Percentiles rank a stretch among this genome's conserved stretches.
These are phyloP conservation scores for Leccinum ochraceum DNA, from an alignment of 768 basidiomycete species.

Conservation along the genomic window DNA sequence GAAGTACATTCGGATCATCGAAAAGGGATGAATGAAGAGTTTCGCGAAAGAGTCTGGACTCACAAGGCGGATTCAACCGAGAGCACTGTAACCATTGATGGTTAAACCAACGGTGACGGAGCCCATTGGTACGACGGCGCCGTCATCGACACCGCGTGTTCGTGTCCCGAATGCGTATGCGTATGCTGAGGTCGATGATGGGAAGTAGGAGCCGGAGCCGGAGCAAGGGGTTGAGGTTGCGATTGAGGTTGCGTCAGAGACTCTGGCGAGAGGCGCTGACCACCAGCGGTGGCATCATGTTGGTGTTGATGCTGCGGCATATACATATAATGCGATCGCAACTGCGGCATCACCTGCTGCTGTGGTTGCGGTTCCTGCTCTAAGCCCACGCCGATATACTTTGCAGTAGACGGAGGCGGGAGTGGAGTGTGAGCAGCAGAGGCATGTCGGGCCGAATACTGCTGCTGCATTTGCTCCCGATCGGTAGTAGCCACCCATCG, in stretches of 20 bases:
- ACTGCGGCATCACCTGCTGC: conserved; percentile 19
- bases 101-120: background rate
- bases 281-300: conserved; percentile 8
- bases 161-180: conserved; percentile 20
- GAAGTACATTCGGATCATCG: no score
- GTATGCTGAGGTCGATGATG: background rate
- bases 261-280: background rate
- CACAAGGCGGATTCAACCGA: no score
- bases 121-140: conserved; percentile 21
- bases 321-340: conserved; percentile 31
- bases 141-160: conserved; percentile 14
- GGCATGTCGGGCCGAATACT: background rate
- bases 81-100: no score
- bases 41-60: no score
- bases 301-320: conserved; percentile 16
- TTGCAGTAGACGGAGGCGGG: background rate
- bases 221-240: background rate
- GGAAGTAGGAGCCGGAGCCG: background rate
- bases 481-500: conserved; percentile 19
- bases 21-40: no score
- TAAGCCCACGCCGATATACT: conserved; percentile 8
- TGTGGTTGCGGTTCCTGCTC: conserved; percentile 1
- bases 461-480: conserved; percentile 13
- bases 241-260: conserved; percentile 4
- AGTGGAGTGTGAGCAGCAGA: background rate